A percentile compares a stretch with the other conserved stretches of the same genome.
phyloP scores from a whole-genome alignment of 1,139 yeast species.

The Eremothecium sinecaudum region DNA sequence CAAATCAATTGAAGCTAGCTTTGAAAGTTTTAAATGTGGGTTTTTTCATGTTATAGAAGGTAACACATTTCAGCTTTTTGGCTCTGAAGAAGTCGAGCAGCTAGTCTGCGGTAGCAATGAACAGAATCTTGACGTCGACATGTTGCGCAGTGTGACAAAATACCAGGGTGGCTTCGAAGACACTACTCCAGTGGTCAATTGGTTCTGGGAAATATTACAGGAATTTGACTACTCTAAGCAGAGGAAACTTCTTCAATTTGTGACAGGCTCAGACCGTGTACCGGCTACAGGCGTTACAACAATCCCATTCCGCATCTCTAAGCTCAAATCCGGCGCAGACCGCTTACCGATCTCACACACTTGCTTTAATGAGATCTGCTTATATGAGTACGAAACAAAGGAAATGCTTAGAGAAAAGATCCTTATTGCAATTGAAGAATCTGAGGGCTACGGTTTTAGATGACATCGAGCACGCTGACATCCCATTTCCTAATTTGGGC shows the following conservation, averaged over 20 bases:
- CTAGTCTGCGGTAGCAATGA: constrained; percentile 71
- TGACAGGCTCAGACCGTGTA: constrained; percentile 83
- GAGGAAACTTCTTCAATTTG: constrained; percentile 57
- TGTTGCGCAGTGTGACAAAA: constrained; percentile 60
- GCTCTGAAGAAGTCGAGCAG: constrained; percentile 71
- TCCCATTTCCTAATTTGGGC: too few relatives aligned
- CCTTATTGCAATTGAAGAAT: constrained; percentile 57
- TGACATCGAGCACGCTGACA: constrained; percentile 21
- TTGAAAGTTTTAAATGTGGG: constrained; percentile 55
- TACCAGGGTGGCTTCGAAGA: constrained; percentile 52
- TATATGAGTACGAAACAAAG: constrained; percentile 52
- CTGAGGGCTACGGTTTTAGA: constrained; percentile 79
- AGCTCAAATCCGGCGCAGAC: constrained; percentile 38
- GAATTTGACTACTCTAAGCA: constrained; percentile 41
- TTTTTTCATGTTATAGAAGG: constrained; percentile 73
- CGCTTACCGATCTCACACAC: constrained; percentile 83
- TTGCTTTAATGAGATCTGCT: constrained; percentile 80
- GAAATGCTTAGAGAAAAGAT: constrained; percentile 50
- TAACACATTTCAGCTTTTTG: constrained; percentile 65
- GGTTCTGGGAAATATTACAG: constrained; percentile 81
- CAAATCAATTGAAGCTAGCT: constrained; percentile 44
- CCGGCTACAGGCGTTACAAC: constrained; percentile 88
- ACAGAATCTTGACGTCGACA: constrained; percentile 48
- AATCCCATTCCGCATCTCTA: constrained; percentile 55
- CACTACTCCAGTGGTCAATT: constrained; percentile 38